Percentiles rank a stretch among this genome's conserved stretches.
These are phyloP conservation scores for Nakataea oryzae DNA, from an alignment of 2,329 filamentous ascomycete genomes.

Conservation along the genomic window DNA sequence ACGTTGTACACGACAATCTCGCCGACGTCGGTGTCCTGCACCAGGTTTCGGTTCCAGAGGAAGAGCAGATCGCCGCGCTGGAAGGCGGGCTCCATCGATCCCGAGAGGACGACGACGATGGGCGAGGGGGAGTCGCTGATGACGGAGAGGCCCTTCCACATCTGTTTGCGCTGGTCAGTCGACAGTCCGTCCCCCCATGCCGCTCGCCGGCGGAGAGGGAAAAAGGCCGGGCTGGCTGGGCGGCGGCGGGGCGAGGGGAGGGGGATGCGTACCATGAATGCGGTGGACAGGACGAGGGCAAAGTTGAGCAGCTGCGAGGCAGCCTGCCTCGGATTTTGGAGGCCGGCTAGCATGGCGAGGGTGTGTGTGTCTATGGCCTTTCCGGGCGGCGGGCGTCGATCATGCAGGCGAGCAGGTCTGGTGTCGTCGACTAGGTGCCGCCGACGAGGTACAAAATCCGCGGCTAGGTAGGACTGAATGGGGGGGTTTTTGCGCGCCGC, in stretches of 20 bases:
- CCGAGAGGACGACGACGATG: slow-evolving; percentile 75
- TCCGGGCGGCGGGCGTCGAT: not conserved
- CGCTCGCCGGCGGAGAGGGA: too few species aligned
- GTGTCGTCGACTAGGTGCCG: not conserved
- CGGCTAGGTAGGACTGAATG: not conserved
- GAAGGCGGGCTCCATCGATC: slow-evolving; percentile 78
- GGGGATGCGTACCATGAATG: slow-evolving; percentile 65
- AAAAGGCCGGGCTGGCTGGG: not conserved
- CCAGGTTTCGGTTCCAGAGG: slow-evolving; percentile 61
- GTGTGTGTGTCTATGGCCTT: not conserved
- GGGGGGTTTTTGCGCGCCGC: not conserved
- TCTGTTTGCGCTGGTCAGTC: slow-evolving; percentile 26
- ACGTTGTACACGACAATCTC: slow-evolving; percentile 64
- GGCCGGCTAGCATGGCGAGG: slow-evolving; percentile 52
- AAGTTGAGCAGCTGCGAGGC: slow-evolving; percentile 82
- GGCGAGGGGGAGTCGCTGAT: slow-evolving; percentile 64
- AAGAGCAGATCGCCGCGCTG: slow-evolving; percentile 68
- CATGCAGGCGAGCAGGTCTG: not conserved
- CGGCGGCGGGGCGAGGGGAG: not conserved
- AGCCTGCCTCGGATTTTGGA: slow-evolving; percentile 70
- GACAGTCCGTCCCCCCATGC: too few species aligned
- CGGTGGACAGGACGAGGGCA: slow-evolving; percentile 77
- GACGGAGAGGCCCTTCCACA: slow-evolving; percentile 84
- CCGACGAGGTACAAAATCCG: not conserved
- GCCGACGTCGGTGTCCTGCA: slow-evolving; percentile 41